Conservation (phyloP, 1,284 basidiomycete genomes). For the Dichomitus squalens region DNA sequence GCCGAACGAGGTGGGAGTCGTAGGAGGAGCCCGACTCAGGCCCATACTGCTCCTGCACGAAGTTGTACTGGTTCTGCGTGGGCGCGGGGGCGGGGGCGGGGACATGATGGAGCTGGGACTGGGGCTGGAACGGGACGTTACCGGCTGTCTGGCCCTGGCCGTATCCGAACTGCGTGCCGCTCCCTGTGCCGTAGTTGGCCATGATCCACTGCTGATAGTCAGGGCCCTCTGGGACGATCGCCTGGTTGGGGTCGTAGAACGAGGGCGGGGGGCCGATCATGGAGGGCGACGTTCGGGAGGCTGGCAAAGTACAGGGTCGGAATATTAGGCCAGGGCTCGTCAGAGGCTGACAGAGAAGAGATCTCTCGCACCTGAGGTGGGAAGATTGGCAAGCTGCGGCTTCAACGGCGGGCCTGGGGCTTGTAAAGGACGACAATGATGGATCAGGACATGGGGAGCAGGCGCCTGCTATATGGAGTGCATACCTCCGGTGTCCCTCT, state of each 20-base stretch:
- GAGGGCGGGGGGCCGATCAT: slow-evolving; percentile 35
- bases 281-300: slow-evolving; percentile 14
- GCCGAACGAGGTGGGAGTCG: slow-evolving; percentile 16
- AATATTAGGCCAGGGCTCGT: background rate
- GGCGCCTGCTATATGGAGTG: slow-evolving; percentile 15
- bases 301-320: background rate
- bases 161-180: slow-evolving; percentile 11
- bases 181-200: slow-evolving; percentile 16
- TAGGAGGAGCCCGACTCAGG: slow-evolving; percentile 10
- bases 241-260: slow-evolving; percentile 33
- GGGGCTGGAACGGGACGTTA: slow-evolving; percentile 23
- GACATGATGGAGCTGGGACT: slow-evolving; percentile 28
- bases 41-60: slow-evolving; percentile 24
- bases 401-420: slow-evolving; percentile 10
- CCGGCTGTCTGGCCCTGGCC: slow-evolving; percentile 18
- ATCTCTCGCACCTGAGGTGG: slow-evolving; percentile 22
- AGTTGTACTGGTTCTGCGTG: slow-evolving; percentile 30
- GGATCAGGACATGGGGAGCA: slow-evolving; percentile 15
- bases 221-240: slow-evolving; percentile 22
- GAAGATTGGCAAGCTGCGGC: slow-evolving; percentile 17
- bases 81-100: slow-evolving; percentile 1
- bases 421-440: slow-evolving; percentile 20
- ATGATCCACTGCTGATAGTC: slow-evolving; percentile 33
- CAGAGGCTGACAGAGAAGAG: background rate
- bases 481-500: slow-evolving; percentile 22